Evolutionary conservation across 257 asterid species (phyloP), one percentile per base, ranked within the genome.

Genomic region (Leonotis leonurus): DNA sequence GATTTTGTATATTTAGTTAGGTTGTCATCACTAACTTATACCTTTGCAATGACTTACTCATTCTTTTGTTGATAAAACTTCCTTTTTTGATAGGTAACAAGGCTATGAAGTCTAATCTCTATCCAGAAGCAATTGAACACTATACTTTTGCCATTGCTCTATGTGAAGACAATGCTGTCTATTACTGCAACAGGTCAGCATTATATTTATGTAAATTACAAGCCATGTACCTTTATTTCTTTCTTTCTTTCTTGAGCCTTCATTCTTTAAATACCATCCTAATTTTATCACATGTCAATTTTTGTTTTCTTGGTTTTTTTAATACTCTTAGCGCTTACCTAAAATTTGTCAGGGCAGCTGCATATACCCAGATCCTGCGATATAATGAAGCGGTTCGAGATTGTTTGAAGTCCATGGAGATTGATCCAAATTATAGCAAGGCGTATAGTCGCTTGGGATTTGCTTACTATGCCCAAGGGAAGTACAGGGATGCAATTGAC

Each of bases 381-480:
- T 86, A 81, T 73, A 70, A 68, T 51, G 82, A 75, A 71, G 95
- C 97, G 63, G 73, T 82, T 57, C 69, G 46, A 25, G 95, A 89
- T 75, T 86, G 95, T 71, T 68, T 74, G 62, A 89, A 67, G 68
- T 83, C 97, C 60, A 84, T 87, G 64, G 81, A 77, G 46, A 77
- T 86, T 51, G 74, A 89, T 72, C 95, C 97, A 51, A 78, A 75
- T 73, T 89, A 89, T 58, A 79, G 95, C 81, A 86, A 89, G 78
- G 97, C 88, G 55, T 89, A 86, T 70, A 86, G 97, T 75, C 93
- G 97, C 24, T 66, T 86, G 78, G 95, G 97, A 65, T 86, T 84
- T 77, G 95, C 83, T 69, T 86, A 86, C 68, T 84, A 86, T 76
- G 84, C 95, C 71, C 91, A 89, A 78, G 94, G 94, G 70, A 84